Percentiles rank a stretch among this genome's conserved stretches.
These are phyloP conservation scores for Taphrina populina DNA, from an alignment of 1,139 yeast genomes.

Conservation along the genomic window DNA sequence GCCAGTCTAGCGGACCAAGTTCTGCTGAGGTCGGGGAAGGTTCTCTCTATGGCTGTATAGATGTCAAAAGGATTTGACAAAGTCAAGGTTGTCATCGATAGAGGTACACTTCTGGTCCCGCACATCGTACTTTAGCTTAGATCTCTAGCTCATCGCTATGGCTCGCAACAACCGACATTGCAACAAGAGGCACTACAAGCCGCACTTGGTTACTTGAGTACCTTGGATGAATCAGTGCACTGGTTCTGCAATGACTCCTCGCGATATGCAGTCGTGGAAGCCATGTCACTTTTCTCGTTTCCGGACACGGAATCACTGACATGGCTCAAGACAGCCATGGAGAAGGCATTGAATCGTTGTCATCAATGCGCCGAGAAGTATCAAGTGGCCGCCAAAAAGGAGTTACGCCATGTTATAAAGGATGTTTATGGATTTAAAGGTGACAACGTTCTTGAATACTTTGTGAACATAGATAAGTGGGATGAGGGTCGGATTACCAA, in stretches of 20 bases:
- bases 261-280: constrained; percentile 8
- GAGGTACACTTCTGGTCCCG: constrained; percentile 1
- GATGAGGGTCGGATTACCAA: constrained; percentile 39
- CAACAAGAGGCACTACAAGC: constrained; percentile 17
- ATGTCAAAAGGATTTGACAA: constrained; percentile 18
- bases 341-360: constrained; percentile 38
- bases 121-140: not conserved
- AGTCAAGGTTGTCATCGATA: constrained; percentile 19
- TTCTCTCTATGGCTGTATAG: not conserved
- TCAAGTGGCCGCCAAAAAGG: constrained; percentile 36
- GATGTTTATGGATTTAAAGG: constrained; percentile 35
- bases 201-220: constrained; percentile 5
- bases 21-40: not conserved
- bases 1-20: too few species aligned
- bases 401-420: constrained; percentile 32
- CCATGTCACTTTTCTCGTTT: constrained; percentile 20
- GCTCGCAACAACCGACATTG: constrained; percentile 2
- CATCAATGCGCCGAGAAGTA: constrained; percentile 39
- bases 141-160: constrained; percentile 8
- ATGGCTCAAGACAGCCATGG: constrained; percentile 39
- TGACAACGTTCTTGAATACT: constrained; percentile 39
- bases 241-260: constrained; percentile 15
- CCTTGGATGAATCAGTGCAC: constrained; percentile 6
- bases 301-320: constrained; percentile 35
- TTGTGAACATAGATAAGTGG: constrained; percentile 39